Conservation (phyloP, 1,139 yeast species). For the Candida albicans region DNA sequence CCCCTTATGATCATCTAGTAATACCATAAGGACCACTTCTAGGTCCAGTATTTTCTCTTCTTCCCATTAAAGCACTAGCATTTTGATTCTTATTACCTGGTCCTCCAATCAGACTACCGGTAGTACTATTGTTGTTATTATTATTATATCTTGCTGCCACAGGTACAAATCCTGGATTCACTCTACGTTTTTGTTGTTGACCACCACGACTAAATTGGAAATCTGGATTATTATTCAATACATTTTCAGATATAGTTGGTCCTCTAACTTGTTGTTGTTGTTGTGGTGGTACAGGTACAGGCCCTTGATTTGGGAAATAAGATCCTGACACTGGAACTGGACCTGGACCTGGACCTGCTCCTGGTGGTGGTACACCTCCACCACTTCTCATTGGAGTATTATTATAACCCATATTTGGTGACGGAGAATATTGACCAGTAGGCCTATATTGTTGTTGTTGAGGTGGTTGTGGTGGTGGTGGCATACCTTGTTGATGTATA, state of each 20-base stretch:
- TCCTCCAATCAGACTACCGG: too few relatives aligned
- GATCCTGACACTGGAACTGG: not conserved
- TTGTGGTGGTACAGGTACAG: slow-evolving; percentile 11
- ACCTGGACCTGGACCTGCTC: too few relatives aligned
- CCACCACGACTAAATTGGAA: slow-evolving; percentile 50
- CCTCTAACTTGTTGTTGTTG: slow-evolving; percentile 12
- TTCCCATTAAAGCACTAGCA: slow-evolving; percentile 15
- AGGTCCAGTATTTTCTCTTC: slow-evolving; percentile 15
- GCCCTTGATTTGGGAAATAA: slow-evolving; percentile 13
- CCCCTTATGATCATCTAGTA: slow-evolving; percentile 10
- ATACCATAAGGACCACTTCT: slow-evolving; percentile 23
- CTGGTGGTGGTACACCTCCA: not conserved
- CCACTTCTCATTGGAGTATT: not conserved
- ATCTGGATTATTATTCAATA: slow-evolving; percentile 54
- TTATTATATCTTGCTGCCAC: slow-evolving; percentile 18
- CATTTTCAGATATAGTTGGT: slow-evolving; percentile 48
- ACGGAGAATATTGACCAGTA: slow-evolving; percentile 1
- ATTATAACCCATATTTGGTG: not conserved
- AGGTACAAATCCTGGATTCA: slow-evolving; percentile 21
- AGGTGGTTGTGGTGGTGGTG: slow-evolving; percentile 14
- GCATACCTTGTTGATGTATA: slow-evolving; percentile 17
- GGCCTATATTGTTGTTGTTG: slow-evolving; percentile 9
- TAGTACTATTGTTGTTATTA: slow-evolving; percentile 13
- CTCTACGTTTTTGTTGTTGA: slow-evolving; percentile 24
- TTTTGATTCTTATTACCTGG: slow-evolving; percentile 14